phyloP scores from a whole-genome alignment of 2,329 filamentous ascomycete species.

The Bisporella sp. region DNA sequence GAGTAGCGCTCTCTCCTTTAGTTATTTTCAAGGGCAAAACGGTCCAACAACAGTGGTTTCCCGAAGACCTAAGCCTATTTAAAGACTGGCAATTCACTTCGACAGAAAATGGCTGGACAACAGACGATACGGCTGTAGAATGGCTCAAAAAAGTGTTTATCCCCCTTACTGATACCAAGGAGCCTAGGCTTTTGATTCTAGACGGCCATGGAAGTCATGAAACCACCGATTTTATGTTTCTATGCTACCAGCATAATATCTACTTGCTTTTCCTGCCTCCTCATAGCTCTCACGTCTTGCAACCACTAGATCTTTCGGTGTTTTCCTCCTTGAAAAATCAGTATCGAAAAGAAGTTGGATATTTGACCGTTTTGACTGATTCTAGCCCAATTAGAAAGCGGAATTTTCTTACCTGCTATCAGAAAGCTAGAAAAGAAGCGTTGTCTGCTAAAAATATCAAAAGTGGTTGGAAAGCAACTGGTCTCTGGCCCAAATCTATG shows the following conservation, averaged over 20 bases:
- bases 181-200: slow-evolving; percentile 1
- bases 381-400: neutral
- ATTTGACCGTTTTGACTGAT: neutral
- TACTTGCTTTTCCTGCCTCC: neutral
- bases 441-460: no score
- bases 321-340: neutral
- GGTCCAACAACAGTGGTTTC: slow-evolving; percentile 7
- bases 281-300: neutral
- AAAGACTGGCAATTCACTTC: slow-evolving; percentile 2
- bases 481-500: no score
- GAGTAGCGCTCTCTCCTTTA: neutral
- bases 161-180: neutral
- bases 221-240: slow-evolving; percentile 1
- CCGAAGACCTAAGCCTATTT: neutral
- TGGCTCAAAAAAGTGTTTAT: slow-evolving; percentile 6
- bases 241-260: neutral
- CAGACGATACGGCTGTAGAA: slow-evolving; percentile 3
- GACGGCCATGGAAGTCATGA: slow-evolving; percentile 1
- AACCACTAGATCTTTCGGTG: slow-evolving; percentile 1
- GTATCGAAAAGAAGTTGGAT: neutral
- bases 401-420: slow-evolving; percentile 1
- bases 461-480: no score
- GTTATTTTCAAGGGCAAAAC: slow-evolving; percentile 7
- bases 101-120: slow-evolving; percentile 5
- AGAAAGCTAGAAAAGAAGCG: neutral